Conservation (phyloP, 73 alveolate species). For the Tetrahymena borealis region DNA sequence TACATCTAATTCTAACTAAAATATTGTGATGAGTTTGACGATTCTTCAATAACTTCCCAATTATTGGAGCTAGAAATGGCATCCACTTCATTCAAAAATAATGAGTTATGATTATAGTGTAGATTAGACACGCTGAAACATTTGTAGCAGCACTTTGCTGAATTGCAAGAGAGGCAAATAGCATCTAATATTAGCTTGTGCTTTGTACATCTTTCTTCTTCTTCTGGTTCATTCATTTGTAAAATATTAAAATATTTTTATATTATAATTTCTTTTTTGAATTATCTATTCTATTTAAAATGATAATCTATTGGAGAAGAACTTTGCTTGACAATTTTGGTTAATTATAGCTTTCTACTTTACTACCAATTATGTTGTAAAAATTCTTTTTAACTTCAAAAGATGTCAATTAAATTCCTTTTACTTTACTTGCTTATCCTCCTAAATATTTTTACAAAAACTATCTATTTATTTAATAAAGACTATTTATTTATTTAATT, state of each 20-base stretch:
- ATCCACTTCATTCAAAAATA: background rate
- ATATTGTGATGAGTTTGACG: background rate
- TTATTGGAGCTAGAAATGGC: background rate
- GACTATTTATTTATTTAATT: background rate
- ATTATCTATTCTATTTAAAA: too few species aligned
- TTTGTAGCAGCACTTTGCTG: background rate
- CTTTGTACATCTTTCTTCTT: background rate
- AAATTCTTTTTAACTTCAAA: too few species aligned
- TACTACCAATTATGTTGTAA: too few species aligned
- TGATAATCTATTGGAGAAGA: too few species aligned
- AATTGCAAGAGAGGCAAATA: background rate
- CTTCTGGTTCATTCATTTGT: background rate
- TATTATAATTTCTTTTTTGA: too few species aligned
- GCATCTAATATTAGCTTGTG: background rate
- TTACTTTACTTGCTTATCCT: background rate
- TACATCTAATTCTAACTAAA: background rate
- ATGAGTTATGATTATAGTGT: background rate
- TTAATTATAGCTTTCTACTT: too few species aligned
- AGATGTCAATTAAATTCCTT: too few species aligned
- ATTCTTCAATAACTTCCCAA: background rate
- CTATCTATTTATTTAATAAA: background rate
- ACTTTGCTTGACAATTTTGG: too few species aligned
- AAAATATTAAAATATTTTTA: too few species aligned
- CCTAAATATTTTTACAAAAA: background rate
- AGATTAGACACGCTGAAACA: background rate